Conservation (phyloP, 345 rosid species). For the Brassica nigra region DNA sequence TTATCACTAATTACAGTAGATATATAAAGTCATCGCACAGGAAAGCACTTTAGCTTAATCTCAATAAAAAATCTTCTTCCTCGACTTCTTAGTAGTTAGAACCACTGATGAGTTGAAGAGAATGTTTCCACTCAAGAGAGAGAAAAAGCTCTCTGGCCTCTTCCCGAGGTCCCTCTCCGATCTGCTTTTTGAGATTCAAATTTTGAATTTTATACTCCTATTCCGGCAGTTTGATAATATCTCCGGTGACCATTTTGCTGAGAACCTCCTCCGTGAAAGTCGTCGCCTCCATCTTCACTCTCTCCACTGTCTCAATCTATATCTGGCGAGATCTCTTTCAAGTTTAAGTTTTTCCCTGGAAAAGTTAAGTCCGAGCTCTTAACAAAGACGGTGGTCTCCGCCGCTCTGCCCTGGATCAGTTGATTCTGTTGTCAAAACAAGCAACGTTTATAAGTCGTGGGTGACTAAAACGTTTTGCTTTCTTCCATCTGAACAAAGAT, state of each 20-base stretch:
- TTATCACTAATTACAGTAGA: not conserved
- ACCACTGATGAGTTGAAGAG: no score
- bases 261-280: not conserved
- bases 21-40: not conserved
- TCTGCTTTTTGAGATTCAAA: no score
- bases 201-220: no score
- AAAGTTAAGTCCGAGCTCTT: not conserved
- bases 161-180: no score
- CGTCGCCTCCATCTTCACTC: not conserved
- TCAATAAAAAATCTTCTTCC: no score
- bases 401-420: not conserved
- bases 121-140: no score
- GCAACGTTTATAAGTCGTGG: not conserved
- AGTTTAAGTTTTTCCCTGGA: not conserved
- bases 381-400: not conserved
- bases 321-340: not conserved
- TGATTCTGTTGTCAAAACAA: not conserved
- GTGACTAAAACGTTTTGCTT: not conserved
- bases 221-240: no score
- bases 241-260: not conserved
- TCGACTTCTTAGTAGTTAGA: no score
- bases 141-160: no score
- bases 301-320: not conserved
- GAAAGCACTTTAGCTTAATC: not conserved
- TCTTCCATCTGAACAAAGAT: not conserved